phyloP scores from a whole-genome alignment of 768 basidiomycete species.

The Calocybe indica region DNA sequence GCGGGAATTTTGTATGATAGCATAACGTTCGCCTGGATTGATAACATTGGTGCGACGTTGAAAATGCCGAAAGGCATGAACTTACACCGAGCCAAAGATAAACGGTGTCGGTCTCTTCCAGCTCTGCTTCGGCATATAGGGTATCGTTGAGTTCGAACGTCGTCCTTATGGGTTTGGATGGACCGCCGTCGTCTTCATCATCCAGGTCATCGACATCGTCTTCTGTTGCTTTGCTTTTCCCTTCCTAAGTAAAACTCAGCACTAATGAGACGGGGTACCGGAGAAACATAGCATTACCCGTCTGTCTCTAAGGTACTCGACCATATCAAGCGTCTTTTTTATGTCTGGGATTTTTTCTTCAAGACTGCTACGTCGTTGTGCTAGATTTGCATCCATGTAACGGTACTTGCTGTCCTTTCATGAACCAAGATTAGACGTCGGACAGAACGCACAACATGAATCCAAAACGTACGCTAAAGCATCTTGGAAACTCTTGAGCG shows the following conservation, averaged over 20 bases:
- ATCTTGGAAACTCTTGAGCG: slow-evolving; percentile 82
- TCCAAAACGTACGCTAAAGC: slow-evolving; percentile 75
- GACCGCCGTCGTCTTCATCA: slow-evolving; percentile 41
- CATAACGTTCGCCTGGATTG: slow-evolving; percentile 89
- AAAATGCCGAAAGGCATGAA: slow-evolving; percentile 6
- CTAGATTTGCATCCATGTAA: slow-evolving; percentile 90
- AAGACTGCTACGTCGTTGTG: slow-evolving; percentile 70
- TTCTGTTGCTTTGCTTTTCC: slow-evolving; percentile 42
- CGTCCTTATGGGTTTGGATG: slow-evolving; percentile 58
- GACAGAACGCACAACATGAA: not conserved
- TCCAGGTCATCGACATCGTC: slow-evolving; percentile 47
- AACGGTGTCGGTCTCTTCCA: slow-evolving; percentile 84
- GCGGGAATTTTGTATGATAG: slow-evolving; percentile 82
- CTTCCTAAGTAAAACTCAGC: slow-evolving; percentile 40
- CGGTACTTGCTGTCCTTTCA: slow-evolving; percentile 86
- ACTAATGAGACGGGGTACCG: not conserved
- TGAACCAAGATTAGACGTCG: slow-evolving; percentile 16
- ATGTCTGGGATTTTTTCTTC: slow-evolving; percentile 98
- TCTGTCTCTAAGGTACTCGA: slow-evolving; percentile 70
- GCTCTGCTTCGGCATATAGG: slow-evolving; percentile 84
- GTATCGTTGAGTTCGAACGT: slow-evolving; percentile 97
- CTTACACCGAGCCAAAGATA: slow-evolving; percentile 95
- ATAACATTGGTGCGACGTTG: not conserved
- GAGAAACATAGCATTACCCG: slow-evolving; percentile 35
- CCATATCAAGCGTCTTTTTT: slow-evolving; percentile 86